A percentile compares a stretch with the other conserved stretches of the same genome.
Evolutionary conservation across 2,329 filamentous ascomycete genomes (phyloP).

Genomic region (Alternaria triticimaculans): DNA sequence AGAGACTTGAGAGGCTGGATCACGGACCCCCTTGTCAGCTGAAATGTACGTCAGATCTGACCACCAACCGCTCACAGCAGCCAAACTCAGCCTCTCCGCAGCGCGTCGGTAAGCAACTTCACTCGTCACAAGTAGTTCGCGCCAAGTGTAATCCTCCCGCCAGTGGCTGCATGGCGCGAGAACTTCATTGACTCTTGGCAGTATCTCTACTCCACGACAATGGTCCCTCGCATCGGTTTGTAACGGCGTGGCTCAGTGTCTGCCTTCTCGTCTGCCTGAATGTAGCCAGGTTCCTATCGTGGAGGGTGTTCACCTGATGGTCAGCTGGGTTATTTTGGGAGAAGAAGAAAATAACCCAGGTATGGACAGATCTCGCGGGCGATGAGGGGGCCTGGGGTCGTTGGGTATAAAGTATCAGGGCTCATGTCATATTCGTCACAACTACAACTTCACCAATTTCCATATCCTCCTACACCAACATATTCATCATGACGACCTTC

Average conservation of each 20-base stretch:
- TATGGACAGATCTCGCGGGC: background rate
- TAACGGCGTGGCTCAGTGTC: background rate
- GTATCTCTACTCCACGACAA: background rate
- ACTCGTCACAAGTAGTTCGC: constrained; percentile 9
- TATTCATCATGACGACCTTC: background rate
- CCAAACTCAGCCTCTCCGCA: background rate
- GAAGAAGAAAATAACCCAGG: background rate
- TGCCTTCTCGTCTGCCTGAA: constrained; percentile 2
- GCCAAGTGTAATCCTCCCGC: background rate
- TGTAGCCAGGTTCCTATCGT: background rate
- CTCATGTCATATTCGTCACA: background rate
- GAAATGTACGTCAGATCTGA: constrained; percentile 14
- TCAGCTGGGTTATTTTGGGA: background rate
- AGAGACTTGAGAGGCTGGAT: background rate
- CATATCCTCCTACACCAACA: background rate
- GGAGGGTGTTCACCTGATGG: background rate
- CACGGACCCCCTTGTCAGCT: constrained; percentile 3
- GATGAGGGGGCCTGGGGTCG: background rate
- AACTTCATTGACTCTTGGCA: background rate
- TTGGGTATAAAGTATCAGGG: background rate
- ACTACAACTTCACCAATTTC: background rate
- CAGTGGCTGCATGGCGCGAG: background rate
- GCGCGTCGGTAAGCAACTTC: background rate
- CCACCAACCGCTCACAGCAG: background rate
- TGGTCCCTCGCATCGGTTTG: constrained; percentile 2